Percentiles rank a stretch among this genome's conserved stretches.
phyloP scores from a whole-genome alignment of 2,329 filamentous ascomycete genomes.

The Daldinia sp. region DNA sequence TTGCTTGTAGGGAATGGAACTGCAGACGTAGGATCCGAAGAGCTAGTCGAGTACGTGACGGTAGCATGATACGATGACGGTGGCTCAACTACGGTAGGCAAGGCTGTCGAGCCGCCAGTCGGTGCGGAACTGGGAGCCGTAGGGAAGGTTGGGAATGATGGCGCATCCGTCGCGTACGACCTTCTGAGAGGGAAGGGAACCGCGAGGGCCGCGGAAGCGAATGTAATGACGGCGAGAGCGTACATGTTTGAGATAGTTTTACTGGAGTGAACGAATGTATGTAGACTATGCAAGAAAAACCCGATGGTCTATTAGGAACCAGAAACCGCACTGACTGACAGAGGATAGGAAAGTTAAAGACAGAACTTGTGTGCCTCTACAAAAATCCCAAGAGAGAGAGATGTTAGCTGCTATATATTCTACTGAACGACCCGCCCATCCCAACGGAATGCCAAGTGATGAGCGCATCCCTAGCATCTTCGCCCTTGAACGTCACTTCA shows the following conservation, averaged over 20 bases:
- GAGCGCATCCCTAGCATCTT: slow-evolving; percentile 11
- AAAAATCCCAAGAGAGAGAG: slow-evolving; percentile 11
- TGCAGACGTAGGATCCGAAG: slow-evolving; percentile 1
- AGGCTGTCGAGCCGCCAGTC: slow-evolving; percentile 25
- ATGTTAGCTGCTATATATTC: slow-evolving; percentile 26
- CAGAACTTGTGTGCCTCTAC: slow-evolving; percentile 18
- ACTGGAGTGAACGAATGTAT: slow-evolving; percentile 31
- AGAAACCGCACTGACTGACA: slow-evolving; percentile 33
- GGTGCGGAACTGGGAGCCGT: slow-evolving; percentile 21
- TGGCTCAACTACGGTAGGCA: slow-evolving; percentile 20
- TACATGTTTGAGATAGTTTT: slow-evolving; percentile 30
- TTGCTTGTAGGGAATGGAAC: slow-evolving; percentile 4
- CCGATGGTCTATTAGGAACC: slow-evolving; percentile 19
- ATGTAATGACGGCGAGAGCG: slow-evolving; percentile 35
- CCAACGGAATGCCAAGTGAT: slow-evolving; percentile 15
- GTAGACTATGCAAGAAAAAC: slow-evolving; percentile 24
- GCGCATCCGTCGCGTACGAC: background rate
- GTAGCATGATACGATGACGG: slow-evolving; percentile 23
- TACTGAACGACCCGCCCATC: slow-evolving; percentile 10
- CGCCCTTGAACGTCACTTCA: slow-evolving; percentile 17
- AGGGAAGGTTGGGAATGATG: slow-evolving; percentile 7
- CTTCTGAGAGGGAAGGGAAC: slow-evolving; percentile 28
- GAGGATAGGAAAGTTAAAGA: slow-evolving; percentile 31
- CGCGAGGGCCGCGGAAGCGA: slow-evolving; percentile 38
- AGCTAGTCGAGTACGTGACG: slow-evolving; percentile 26